These are phyloP conservation scores for Gastrodia elata DNA, from an alignment of 106 monocot genomes.

Conservation along the genomic window DNA sequence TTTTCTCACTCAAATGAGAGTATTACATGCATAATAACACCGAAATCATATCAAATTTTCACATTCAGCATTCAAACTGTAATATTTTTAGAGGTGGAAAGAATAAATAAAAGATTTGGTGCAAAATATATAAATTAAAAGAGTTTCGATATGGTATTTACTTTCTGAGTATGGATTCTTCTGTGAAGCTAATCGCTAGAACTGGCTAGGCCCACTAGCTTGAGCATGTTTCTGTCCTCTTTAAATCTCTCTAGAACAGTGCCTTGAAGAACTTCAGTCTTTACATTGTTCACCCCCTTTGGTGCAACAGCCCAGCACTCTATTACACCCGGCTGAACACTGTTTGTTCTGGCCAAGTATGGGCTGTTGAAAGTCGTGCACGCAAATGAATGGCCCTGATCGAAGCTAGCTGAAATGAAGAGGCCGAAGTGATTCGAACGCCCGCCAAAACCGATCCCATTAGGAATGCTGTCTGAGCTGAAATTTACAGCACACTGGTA, in stretches of 20 bases:
- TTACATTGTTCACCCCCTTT: conserved; percentile 19
- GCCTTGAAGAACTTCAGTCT: conserved; percentile 33
- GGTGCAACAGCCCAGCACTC: conserved; percentile 66
- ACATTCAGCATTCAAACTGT: too few species aligned
- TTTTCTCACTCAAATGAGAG: too few species aligned
- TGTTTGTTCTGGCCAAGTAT: conserved; percentile 51
- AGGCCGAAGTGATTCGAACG: conserved; percentile 77
- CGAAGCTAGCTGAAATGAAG: conserved; percentile 75
- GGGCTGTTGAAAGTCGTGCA: conserved; percentile 94
- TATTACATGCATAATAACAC: too few species aligned
- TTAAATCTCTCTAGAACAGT: conserved; percentile 87
- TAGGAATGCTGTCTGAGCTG: conserved; percentile 92
- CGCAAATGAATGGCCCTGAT: conserved; percentile 66
- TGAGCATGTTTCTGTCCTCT: conserved; percentile 95
- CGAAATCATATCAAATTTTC: too few species aligned
- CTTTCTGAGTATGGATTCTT: background rate
- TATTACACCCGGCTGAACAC: conserved; percentile 55
- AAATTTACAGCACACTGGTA: conserved; percentile 82
- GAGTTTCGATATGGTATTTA: too few species aligned
- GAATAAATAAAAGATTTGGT: too few species aligned
- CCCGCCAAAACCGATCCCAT: conserved; percentile 93
- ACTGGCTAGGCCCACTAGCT: conserved; percentile 88
- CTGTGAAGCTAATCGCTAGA: conserved; percentile 38
- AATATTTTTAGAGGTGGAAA: too few species aligned
- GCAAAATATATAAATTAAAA: too few species aligned